Evolutionary conservation across 345 rosid genomes (phyloP).

Genomic region (Rhizophora mangle): DNA sequence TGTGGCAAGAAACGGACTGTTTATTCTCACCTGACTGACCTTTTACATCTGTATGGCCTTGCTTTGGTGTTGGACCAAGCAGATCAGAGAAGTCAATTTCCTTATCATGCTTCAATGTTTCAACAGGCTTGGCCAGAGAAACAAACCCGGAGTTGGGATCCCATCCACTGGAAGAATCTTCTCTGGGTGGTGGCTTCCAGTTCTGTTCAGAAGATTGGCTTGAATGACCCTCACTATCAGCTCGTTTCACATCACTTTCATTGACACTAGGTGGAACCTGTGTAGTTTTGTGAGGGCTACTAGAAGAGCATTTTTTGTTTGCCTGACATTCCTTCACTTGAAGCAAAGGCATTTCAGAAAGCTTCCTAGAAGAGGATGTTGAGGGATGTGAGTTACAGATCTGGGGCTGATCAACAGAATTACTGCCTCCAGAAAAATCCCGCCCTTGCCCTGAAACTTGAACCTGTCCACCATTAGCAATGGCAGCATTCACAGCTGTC

Average conservation of each 20-base stretch:
- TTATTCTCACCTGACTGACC: conserved; percentile 42
- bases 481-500: conserved; percentile 28
- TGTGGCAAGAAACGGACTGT: conserved; percentile 46
- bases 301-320: conserved; percentile 34
- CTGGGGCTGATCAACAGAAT: conserved; percentile 36
- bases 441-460: conserved; percentile 24
- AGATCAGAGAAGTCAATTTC: conserved; percentile 48
- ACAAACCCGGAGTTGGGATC: conserved; percentile 36
- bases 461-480: conserved; percentile 31
- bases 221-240: conserved; percentile 39
- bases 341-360: conserved; percentile 23
- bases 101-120: conserved; percentile 39
- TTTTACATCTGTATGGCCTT: conserved; percentile 42
- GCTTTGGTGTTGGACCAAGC: conserved; percentile 47
- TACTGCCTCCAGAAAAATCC: conserved; percentile 31
- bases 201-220: conserved; percentile 43
- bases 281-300: conserved; percentile 14
- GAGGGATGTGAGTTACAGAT: conserved; percentile 35
- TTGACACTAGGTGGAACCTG: conserved; percentile 21
- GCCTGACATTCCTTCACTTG: conserved; percentile 27
- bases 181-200: conserved; percentile 31
- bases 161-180: conserved; percentile 28
- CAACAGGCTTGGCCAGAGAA: conserved; percentile 41
- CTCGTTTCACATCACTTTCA: conserved; percentile 29
- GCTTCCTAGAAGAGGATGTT: conserved; percentile 34